Evolutionary conservation across 495 filamentous ascomycete genomes (phyloP).

Genomic region (Tuber aestivum): DNA sequence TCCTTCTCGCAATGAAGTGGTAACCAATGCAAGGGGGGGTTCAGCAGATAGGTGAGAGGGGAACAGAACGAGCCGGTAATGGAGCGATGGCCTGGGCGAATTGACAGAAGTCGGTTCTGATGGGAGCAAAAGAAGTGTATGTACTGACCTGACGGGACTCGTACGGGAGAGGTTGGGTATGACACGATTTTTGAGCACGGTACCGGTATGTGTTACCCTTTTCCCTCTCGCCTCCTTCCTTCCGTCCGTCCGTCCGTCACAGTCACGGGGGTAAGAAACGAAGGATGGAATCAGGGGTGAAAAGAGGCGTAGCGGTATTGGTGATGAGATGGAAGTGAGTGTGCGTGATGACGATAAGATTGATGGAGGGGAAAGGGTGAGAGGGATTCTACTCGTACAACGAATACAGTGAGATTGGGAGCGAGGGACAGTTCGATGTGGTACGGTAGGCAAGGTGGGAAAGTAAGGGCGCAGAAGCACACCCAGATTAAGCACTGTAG

Average conservation of each 20-base stretch:
- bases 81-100: background rate
- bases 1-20: background rate
- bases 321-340: slow-evolving; percentile 2
- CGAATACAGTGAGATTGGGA: slow-evolving; percentile 1
- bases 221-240: background rate
- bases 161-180: background rate
- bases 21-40: background rate
- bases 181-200: background rate
- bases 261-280: background rate
- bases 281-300: background rate
- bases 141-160: background rate
- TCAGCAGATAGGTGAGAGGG: background rate
- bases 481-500: background rate
- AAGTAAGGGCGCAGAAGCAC: background rate
- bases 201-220: background rate
- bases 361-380: background rate
- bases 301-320: background rate
- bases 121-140: background rate
- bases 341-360: background rate
- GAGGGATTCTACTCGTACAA: background rate
- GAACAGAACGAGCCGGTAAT: background rate
- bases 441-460: background rate
- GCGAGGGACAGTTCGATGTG: background rate
- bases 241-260: too few relatives aligned
- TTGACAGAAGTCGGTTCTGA: background rate